Evolutionary conservation across 352 stramenopile species (phyloP).

Genomic region (Pythium insidiosum): DNA sequence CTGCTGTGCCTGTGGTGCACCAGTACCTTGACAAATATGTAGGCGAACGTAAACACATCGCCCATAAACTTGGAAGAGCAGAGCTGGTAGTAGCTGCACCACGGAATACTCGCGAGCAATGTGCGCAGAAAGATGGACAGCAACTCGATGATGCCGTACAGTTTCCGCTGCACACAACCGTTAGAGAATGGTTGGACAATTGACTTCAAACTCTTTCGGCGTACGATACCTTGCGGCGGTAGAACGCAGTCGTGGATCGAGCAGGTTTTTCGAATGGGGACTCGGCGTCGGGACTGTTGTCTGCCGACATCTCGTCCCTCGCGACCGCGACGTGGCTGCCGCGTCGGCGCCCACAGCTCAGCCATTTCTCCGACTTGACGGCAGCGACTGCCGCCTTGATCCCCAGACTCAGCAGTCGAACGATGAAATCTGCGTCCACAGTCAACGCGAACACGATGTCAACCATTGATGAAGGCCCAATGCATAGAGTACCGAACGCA

Average conservation of each 20-base stretch:
- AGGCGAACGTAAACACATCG: slow-evolving; percentile 65
- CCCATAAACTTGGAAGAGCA: slow-evolving; percentile 67
- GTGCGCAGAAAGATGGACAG: slow-evolving; percentile 53
- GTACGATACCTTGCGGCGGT: slow-evolving; percentile 58
- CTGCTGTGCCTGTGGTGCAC: no score
- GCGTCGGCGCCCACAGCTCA: slow-evolving; percentile 11
- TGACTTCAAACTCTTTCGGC: background rate
- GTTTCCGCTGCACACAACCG: slow-evolving; percentile 37
- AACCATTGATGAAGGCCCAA: no score
- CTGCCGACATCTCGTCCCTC: no score
- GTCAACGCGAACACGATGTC: no score
- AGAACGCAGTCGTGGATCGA: slow-evolving; percentile 41
- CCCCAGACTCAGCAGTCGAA: slow-evolving; percentile 49
- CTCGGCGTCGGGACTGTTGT: no score
- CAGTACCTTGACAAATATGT: slow-evolving; percentile 75
- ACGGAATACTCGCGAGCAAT: slow-evolving; percentile 54
- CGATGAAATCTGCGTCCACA: slow-evolving; percentile 77
- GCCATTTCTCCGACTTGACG: slow-evolving; percentile 27
- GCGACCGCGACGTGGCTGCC: no score
- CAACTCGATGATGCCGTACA: slow-evolving; percentile 75
- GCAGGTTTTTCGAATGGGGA: no score
- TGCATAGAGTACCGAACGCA: slow-evolving; percentile 11
- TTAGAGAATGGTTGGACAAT: no score
- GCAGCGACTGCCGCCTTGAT: slow-evolving; percentile 49
- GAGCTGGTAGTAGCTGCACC: slow-evolving; percentile 74